Evolutionary conservation across 164 flowering plant genomes (phyloP).

Genomic region (Magnolia changhungtana): DNA sequence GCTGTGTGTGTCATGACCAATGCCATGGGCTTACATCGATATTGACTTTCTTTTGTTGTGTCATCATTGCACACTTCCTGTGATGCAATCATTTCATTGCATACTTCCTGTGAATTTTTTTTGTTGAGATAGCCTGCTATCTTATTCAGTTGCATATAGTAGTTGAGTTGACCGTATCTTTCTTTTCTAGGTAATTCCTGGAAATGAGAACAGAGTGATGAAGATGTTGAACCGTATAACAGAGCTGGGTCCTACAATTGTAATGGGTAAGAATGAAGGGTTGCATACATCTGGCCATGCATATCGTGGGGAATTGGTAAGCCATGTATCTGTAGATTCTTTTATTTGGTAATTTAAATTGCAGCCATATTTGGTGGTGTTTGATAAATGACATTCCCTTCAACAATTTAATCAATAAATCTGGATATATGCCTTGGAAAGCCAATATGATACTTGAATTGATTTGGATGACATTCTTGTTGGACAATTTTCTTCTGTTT

Average conservation of each 20-base stretch:
- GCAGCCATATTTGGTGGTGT: too few species aligned
- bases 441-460: too few species aligned
- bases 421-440: too few species aligned
- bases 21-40: not conserved
- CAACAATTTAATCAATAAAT: too few species aligned
- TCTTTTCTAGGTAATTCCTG: slow-evolving; percentile 79
- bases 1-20: not conserved
- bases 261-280: slow-evolving; percentile 85
- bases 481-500: too few species aligned
- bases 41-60: not conserved
- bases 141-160: not conserved
- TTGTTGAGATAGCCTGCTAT: not conserved
- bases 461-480: too few species aligned
- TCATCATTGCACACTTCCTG: not conserved
- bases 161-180: not conserved
- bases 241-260: slow-evolving; percentile 84
- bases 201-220: slow-evolving; percentile 96
- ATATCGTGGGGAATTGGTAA: slow-evolving; percentile 88
- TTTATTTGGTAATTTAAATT: too few species aligned
- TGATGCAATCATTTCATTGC: not conserved
- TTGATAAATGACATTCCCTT: too few species aligned
- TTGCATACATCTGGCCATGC: slow-evolving; percentile 99
- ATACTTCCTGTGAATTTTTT: not conserved
- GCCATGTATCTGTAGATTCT: not conserved
- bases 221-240: slow-evolving; percentile 92